Percentiles rank a stretch among this genome's conserved stretches.
Evolutionary conservation across 345 rosid genomes (phyloP).

Genomic region (Hibiscus tridactylites): DNA sequence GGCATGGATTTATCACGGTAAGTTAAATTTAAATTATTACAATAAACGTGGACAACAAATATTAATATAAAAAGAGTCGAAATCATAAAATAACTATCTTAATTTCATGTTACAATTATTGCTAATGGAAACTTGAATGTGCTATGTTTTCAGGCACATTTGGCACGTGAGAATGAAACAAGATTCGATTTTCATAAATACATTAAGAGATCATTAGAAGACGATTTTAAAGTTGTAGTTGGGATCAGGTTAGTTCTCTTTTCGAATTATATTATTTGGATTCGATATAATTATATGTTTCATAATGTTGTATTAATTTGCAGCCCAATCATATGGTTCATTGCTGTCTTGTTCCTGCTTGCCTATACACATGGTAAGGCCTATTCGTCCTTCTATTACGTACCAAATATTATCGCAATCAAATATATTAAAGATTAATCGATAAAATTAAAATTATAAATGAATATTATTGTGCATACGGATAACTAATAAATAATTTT

Average conservation of each 20-base stretch:
- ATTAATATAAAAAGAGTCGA: no score
- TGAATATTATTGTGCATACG: no score
- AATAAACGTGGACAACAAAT: no score
- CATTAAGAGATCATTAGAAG: constrained; percentile 77
- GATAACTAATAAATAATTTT: neutral
- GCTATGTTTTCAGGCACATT: constrained; percentile 65
- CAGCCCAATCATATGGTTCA: constrained; percentile 76
- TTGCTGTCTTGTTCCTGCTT: constrained; percentile 61
- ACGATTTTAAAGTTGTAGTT: constrained; percentile 81
- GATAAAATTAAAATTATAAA: neutral
- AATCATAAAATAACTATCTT: neutral
- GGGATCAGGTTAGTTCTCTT: constrained; percentile 49
- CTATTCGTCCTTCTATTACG: no score
- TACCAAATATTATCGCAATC: no score
- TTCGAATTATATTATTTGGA: neutral
- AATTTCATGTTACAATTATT: no score
- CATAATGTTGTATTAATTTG: constrained; percentile 4
- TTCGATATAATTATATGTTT: neutral
- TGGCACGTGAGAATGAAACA: constrained; percentile 56
- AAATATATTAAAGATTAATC: no score
- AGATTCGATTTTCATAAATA: constrained; percentile 75
- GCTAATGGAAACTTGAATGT: neutral
- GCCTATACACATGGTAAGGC: constrained; percentile 68
- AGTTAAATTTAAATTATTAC: neutral
- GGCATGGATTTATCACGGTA: constrained; percentile 94